These are phyloP conservation scores for Euphrasia confusa DNA, from an alignment of 257 asterid species.

Conservation along the genomic window DNA sequence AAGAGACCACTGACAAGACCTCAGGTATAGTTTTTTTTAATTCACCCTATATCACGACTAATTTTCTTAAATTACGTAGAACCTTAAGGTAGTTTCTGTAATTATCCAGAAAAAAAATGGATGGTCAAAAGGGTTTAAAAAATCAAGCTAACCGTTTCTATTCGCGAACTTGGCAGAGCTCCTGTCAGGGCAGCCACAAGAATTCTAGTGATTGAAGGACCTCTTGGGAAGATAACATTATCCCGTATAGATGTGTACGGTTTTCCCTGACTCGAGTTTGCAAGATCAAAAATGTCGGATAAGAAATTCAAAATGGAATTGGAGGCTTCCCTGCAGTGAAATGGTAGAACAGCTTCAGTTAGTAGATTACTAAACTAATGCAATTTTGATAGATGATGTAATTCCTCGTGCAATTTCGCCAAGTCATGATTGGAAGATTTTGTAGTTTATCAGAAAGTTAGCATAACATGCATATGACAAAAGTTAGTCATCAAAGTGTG, in stretches of 20 bases:
- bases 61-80: not conserved
- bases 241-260: slow-evolving; percentile 64
- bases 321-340: slow-evolving; percentile 89
- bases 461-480: not conserved
- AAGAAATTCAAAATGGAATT: slow-evolving; percentile 81
- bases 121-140: slow-evolving; percentile 9
- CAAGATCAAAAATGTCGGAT: slow-evolving; percentile 74
- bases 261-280: slow-evolving; percentile 64
- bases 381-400: not conserved
- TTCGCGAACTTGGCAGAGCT: slow-evolving; percentile 88
- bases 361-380: slow-evolving; percentile 6
- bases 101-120: not conserved
- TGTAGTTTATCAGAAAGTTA: not conserved
- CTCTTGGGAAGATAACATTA: slow-evolving; percentile 74
- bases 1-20: no score
- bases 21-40: not conserved
- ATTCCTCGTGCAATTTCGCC: not conserved
- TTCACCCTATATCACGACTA: not conserved
- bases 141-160: slow-evolving; percentile 62
- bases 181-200: slow-evolving; percentile 85
- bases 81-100: not conserved
- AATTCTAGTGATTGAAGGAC: slow-evolving; percentile 65
- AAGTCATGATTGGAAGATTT: not conserved
- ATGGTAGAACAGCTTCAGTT: slow-evolving; percentile 16
- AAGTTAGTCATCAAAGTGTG: not conserved